Percentiles rank a stretch among this genome's conserved stretches.
phyloP scores from a whole-genome alignment of 805 yeast genomes.

The Helenozyma baotianmanensis region DNA sequence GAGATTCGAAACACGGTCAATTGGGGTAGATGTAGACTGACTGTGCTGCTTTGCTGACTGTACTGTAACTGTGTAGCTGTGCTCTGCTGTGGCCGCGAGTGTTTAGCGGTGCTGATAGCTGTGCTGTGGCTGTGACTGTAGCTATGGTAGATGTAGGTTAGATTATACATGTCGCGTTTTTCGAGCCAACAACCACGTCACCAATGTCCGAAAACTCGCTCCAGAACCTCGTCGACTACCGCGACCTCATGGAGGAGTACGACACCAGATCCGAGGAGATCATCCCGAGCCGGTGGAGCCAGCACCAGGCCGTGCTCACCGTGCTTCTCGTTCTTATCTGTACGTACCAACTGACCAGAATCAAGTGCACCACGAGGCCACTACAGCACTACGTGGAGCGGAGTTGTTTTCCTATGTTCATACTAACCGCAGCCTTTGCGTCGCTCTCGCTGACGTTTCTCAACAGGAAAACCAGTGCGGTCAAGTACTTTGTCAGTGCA shows the following conservation, averaged over 20 bases:
- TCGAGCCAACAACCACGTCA: slow-evolving; percentile 1
- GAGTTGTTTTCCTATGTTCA: too few species aligned
- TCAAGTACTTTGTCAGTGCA: slow-evolving; percentile 25
- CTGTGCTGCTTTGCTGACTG: too few species aligned
- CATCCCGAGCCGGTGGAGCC: slow-evolving; percentile 10
- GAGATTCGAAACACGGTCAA: too few species aligned
- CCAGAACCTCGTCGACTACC: slow-evolving; percentile 6
- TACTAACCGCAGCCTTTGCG: slow-evolving; percentile 15
- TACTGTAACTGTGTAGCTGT: not conserved
- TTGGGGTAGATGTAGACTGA: too few species aligned
- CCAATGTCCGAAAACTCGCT: slow-evolving; percentile 4
- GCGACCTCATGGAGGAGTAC: slow-evolving; percentile 9
- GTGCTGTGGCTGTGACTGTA: too few species aligned
- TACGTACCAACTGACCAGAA: slow-evolving; percentile 7
- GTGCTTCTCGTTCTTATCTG: slow-evolving; percentile 11
- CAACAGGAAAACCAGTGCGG: slow-evolving; percentile 10
- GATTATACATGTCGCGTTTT: too few species aligned
- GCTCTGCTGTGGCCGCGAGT: not conserved
- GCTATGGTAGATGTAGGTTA: too few species aligned
- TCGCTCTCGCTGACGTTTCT: slow-evolving; percentile 14
- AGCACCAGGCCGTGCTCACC: slow-evolving; percentile 11
- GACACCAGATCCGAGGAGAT: slow-evolving; percentile 9
- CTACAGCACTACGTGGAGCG: not conserved
- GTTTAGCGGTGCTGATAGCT: too few species aligned
- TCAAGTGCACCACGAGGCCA: not conserved